Conservation (phyloP, 352 stramenopile species). For the Globisporangium uncinulatum region DNA sequence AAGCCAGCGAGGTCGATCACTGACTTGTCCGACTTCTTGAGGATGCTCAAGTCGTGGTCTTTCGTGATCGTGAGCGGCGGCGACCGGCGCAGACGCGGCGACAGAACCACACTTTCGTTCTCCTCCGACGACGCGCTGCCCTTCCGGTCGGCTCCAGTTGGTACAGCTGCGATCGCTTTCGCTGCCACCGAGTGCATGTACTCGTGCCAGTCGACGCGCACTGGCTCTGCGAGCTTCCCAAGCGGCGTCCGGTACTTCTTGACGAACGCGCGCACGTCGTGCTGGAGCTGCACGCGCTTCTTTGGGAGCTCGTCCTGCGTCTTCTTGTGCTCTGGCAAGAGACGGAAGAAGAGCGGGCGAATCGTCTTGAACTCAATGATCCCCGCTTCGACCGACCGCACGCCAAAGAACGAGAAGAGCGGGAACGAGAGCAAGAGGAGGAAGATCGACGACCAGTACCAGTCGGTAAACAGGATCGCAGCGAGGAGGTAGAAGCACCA, state of each 20-base stretch:
- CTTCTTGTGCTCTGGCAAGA: conserved; percentile 73
- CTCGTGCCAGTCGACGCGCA: conserved; percentile 76
- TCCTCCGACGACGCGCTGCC: conserved; percentile 7
- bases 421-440: conserved; percentile 78
- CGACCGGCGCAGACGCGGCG: conserved; percentile 6
- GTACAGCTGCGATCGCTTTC: conserved; percentile 15
- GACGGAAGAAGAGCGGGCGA: conserved; percentile 72
- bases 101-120: conserved; percentile 10
- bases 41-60: conserved; percentile 74
- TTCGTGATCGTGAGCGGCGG: conserved; percentile 63
- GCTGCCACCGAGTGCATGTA: conserved; percentile 73
- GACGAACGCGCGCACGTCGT: conserved; percentile 72
- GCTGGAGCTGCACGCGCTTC: conserved; percentile 61
- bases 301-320: conserved; percentile 72
- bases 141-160: conserved; percentile 4
- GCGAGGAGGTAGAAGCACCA: conserved; percentile 85
- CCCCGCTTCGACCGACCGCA: conserved; percentile 79
- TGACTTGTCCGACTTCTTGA: conserved; percentile 70
- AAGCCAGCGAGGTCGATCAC: conserved; percentile 54
- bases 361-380: conserved; percentile 88
- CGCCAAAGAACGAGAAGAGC: conserved; percentile 86
- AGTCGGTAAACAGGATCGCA: conserved; percentile 75
- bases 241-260: conserved; percentile 59
- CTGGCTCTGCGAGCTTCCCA: conserved; percentile 59
- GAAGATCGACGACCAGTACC: conserved; percentile 82